phyloP scores from a whole-genome alignment of 345 rosid genomes.

The Barbarea vulgaris region DNA sequence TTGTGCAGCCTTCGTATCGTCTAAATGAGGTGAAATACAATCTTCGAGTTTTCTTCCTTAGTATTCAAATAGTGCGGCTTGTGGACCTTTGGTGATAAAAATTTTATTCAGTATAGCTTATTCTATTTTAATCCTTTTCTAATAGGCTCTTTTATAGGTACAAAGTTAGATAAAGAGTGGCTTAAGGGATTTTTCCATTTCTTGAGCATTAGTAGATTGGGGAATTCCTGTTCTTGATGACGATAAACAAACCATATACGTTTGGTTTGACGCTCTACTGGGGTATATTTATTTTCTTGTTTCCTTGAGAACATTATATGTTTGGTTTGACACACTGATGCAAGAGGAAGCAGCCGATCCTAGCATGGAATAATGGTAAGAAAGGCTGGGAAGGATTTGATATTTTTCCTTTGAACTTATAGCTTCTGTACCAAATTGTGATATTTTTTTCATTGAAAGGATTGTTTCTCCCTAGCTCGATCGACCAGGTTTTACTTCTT shows the following conservation, averaged over 20 bases:
- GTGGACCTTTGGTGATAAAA: constrained; percentile 6
- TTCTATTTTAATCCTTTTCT: constrained; percentile 12
- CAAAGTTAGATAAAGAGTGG: constrained; percentile 91
- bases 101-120: constrained; percentile 1
- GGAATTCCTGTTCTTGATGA: constrained; percentile 95
- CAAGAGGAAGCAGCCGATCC: too few relatives aligned
- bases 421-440: too few relatives aligned
- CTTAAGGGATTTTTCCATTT: constrained; percentile 90
- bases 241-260: constrained; percentile 86
- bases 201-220: constrained; percentile 96
- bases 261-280: constrained; percentile 95
- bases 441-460: too few relatives aligned
- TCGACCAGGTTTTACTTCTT: too few relatives aligned
- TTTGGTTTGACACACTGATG: background rate
- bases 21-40: constrained; percentile 67
- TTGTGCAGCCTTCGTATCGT: constrained; percentile 91
- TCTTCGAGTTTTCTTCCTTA: constrained; percentile 4
- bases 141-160: constrained; percentile 55
- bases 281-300: constrained; percentile 56
- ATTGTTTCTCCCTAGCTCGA: too few relatives aligned
- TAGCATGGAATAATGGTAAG: too few relatives aligned
- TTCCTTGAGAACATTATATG: background rate
- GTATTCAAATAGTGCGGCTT: constrained; percentile 14
- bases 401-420: too few relatives aligned
- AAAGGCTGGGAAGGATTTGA: too few relatives aligned